These are phyloP conservation scores for Chenopodium berlandieri DNA, from an alignment of 148 eudicot genomes.

Conservation along the genomic window DNA sequence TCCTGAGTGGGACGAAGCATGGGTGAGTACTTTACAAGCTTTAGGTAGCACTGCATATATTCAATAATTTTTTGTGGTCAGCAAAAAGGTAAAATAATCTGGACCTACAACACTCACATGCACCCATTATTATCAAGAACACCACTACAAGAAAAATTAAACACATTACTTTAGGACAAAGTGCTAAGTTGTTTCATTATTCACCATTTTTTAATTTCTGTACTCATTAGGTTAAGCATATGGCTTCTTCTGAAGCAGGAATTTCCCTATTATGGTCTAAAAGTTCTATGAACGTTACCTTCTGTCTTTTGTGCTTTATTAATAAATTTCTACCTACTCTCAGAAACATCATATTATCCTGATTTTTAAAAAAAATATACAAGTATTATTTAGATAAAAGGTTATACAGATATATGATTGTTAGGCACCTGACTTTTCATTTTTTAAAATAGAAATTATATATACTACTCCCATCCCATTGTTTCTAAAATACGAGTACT, in stretches of 20 bases:
- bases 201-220: conserved; percentile 1
- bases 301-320: not conserved
- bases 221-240: conserved; percentile 1
- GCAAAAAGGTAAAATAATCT: conserved; percentile 20
- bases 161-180: conserved; percentile 31
- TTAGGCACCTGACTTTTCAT: not conserved
- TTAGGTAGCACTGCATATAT: conserved; percentile 13
- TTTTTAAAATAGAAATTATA: too few relatives aligned
- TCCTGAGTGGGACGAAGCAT: conserved; percentile 31
- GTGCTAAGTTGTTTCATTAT: conserved; percentile 23
- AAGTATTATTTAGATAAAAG: not conserved
- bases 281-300: not conserved
- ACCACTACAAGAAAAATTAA: conserved; percentile 8
- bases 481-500: too few relatives aligned
- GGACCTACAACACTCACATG: conserved; percentile 37
- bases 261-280: conserved; percentile 18
- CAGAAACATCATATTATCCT: not conserved
- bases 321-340: not conserved
- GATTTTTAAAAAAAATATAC: not conserved
- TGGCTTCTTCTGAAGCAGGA: conserved; percentile 25
- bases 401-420: not conserved
- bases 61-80: conserved; percentile 26
- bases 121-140: conserved; percentile 25
- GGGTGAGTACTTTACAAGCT: conserved; percentile 30
- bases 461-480: too few relatives aligned